A percentile compares a stretch with the other conserved stretches of the same genome.
phyloP scores from a whole-genome alignment of 345 rosid genomes.

The Moringa oleifera region DNA sequence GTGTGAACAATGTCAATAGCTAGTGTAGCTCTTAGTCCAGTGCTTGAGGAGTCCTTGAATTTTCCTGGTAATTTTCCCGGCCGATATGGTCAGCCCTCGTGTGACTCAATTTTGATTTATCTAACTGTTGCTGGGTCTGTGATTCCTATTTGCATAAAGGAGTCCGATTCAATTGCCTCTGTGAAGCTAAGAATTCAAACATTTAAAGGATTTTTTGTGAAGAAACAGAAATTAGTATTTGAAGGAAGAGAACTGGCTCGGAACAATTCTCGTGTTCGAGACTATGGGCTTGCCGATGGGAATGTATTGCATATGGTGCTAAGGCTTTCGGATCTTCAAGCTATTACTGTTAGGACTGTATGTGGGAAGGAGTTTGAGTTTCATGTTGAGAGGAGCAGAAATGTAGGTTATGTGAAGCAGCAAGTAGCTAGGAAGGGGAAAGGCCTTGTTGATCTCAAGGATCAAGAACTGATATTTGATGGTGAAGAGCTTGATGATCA shows the following conservation, averaged over 20 bases:
- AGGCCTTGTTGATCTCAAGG: slow-evolving; percentile 33
- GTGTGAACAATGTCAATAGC: slow-evolving; percentile 44
- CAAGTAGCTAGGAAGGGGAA: slow-evolving; percentile 51
- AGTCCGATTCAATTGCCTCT: slow-evolving; percentile 66
- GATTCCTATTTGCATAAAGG: slow-evolving; percentile 54
- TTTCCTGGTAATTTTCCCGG: slow-evolving; percentile 27
- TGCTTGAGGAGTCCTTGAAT: slow-evolving; percentile 38
- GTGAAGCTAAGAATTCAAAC: slow-evolving; percentile 77
- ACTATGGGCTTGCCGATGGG: slow-evolving; percentile 59
- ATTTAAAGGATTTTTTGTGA: slow-evolving; percentile 53
- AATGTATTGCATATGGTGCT: slow-evolving; percentile 61
- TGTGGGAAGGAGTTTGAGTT: slow-evolving; percentile 63
- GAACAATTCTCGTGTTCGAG: slow-evolving; percentile 39
- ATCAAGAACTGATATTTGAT: slow-evolving; percentile 58
- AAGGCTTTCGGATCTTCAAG: slow-evolving; percentile 59
- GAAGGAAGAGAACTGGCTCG: slow-evolving; percentile 59
- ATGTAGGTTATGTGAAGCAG: slow-evolving; percentile 75
- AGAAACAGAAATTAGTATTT: slow-evolving; percentile 61
- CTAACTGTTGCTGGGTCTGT: slow-evolving; percentile 54
- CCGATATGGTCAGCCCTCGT: slow-evolving; percentile 25
- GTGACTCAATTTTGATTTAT: slow-evolving; percentile 50
- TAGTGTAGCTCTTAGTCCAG: slow-evolving; percentile 54
- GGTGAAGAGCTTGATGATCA: slow-evolving; percentile 86
- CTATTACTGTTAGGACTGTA: slow-evolving; percentile 52
- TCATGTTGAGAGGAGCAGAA: slow-evolving; percentile 52